Percentiles rank a stretch among this genome's conserved stretches.
These are phyloP conservation scores for Torulaspora microellipsoides DNA, from an alignment of 805 yeast genomes.

Conservation along the genomic window DNA sequence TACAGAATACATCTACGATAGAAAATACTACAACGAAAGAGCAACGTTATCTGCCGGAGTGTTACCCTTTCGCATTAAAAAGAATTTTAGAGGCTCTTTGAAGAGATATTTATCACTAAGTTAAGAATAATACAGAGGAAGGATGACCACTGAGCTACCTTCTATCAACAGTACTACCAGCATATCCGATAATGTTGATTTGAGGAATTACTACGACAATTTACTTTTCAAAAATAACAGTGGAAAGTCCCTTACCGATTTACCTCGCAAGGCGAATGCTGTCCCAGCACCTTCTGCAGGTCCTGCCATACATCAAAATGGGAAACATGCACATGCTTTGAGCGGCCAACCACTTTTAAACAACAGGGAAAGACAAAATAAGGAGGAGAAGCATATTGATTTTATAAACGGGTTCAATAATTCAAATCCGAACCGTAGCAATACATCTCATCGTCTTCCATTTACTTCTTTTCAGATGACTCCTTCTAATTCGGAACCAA, in stretches of 20 bases:
- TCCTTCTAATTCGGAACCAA: conserved; percentile 25
- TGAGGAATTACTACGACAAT: conserved; percentile 34
- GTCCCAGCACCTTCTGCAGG: conserved; percentile 7
- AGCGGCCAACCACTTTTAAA: conserved; percentile 3
- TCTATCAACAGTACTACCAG: conserved; percentile 34
- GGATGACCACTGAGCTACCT: conserved; percentile 26
- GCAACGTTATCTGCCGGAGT: too few species aligned
- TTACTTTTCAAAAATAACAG: conserved; percentile 31
- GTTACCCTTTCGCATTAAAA: too few species aligned
- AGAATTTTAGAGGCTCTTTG: too few species aligned
- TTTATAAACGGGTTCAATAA: conserved; percentile 28
- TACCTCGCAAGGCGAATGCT: conserved; percentile 23
- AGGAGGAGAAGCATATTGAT: conserved; percentile 16
- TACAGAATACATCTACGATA: too few species aligned
- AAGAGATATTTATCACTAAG: too few species aligned
- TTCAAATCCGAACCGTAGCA: conserved; percentile 1
- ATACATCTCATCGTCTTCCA: conserved; percentile 5
- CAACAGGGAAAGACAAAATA: neutral
- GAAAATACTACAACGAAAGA: too few species aligned
- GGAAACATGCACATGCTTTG: conserved; percentile 5
- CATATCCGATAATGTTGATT: conserved; percentile 32
- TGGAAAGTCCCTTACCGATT: conserved; percentile 33
- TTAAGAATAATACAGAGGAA: neutral
- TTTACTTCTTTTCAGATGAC: conserved; percentile 20
- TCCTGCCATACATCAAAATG: conserved; percentile 1